These are phyloP conservation scores for Quercus mongolica DNA, from an alignment of 306 rosid genomes.

Conservation along the genomic window DNA sequence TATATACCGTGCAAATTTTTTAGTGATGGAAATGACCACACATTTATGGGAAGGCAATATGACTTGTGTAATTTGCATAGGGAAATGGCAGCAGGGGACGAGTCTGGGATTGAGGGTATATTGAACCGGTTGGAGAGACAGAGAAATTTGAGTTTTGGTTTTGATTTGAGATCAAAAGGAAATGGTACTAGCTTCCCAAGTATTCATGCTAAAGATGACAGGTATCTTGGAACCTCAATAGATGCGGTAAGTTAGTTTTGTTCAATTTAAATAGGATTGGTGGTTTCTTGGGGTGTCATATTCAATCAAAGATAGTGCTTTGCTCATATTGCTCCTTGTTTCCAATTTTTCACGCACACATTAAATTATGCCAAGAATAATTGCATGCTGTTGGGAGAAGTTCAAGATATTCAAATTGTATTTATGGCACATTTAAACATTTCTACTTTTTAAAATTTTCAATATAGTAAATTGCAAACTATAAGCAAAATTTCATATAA, in stretches of 20 bases:
- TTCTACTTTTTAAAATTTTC: neutral
- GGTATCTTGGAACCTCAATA: slow-evolving; percentile 24
- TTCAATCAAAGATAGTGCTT: neutral
- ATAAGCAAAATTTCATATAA: slow-evolving; percentile 1
- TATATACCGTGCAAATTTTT: neutral
- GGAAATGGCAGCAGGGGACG: slow-evolving; percentile 35
- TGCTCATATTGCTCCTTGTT: neutral
- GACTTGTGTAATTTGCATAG: slow-evolving; percentile 34
- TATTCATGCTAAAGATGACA: slow-evolving; percentile 26
- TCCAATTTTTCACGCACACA: neutral
- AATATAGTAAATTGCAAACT: slow-evolving; percentile 2
- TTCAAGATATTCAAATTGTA: neutral
- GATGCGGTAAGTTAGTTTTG: slow-evolving; percentile 48
- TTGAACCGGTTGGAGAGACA: slow-evolving; percentile 75
- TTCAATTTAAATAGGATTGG: neutral
- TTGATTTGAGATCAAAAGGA: slow-evolving; percentile 36
- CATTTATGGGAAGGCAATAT: neutral
- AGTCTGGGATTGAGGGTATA: slow-evolving; percentile 90
- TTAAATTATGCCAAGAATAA: neutral
- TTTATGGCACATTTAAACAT: neutral
- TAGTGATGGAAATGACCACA: neutral
- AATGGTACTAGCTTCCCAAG: slow-evolving; percentile 3
- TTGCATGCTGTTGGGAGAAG: neutral
- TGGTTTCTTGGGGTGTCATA: slow-evolving; percentile 1
- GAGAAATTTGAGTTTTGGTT: slow-evolving; percentile 48